Conservation (phyloP, 169 alveolate species). For the Plasmodium blacklocki region DNA sequence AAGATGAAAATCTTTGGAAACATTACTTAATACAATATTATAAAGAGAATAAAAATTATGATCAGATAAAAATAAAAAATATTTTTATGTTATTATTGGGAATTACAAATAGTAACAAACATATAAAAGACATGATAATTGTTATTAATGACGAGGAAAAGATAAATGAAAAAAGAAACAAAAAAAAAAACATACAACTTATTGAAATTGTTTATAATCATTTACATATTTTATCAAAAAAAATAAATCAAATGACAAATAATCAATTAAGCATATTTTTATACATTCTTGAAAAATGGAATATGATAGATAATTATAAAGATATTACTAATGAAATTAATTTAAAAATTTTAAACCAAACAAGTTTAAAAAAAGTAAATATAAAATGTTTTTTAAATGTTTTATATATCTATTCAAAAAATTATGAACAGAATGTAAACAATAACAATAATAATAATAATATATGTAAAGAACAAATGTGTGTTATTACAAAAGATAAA, state of each 20-base stretch:
- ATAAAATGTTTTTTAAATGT: constrained; percentile 20
- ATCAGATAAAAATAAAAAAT: constrained; percentile 16
- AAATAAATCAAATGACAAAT: constrained; percentile 35
- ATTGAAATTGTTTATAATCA: constrained; percentile 13
- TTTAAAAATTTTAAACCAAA: constrained; percentile 18
- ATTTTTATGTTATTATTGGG: constrained; percentile 48
- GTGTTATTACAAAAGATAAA: constrained; percentile 1
- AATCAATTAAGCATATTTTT: constrained; percentile 44
- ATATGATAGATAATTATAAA: constrained; percentile 14
- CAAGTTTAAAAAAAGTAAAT: constrained; percentile 24
- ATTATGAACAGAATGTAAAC: background rate
- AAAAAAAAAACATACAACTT: constrained; percentile 7
- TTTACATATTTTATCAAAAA: constrained; percentile 29
- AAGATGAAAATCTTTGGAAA: constrained; percentile 49
- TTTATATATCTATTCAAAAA: constrained; percentile 27
- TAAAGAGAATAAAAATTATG: constrained; percentile 23
- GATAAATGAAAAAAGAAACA: background rate
- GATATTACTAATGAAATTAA: constrained; percentile 28
- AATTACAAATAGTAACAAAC: constrained; percentile 20
- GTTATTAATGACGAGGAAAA: background rate
- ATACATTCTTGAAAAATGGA: constrained; percentile 35
- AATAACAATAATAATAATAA: background rate
- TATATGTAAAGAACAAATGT: background rate
- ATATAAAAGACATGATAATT: constrained; percentile 4
- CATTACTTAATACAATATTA: constrained; percentile 19